These are phyloP conservation scores for Chlamydomonas reinhardtii DNA, from an alignment of 163 green algal species.

Conservation along the genomic window DNA sequence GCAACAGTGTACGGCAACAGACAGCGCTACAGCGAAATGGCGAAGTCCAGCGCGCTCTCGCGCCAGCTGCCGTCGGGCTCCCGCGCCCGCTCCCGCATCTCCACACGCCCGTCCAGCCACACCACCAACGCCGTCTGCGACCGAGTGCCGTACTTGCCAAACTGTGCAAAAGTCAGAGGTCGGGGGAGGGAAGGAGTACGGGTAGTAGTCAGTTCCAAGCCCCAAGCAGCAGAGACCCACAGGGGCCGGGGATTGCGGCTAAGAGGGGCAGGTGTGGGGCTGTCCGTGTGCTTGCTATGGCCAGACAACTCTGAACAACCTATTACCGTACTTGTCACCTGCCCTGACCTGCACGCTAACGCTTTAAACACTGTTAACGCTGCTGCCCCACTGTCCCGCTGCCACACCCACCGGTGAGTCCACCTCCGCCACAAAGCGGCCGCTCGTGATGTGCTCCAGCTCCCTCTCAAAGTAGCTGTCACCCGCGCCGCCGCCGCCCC, in stretches of 20 bases:
- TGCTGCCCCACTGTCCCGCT: too few relatives aligned
- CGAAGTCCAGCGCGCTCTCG: background rate
- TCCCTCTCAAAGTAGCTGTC: background rate
- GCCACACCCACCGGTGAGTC: conserved; percentile 10
- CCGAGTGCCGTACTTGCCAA: conserved; percentile 64
- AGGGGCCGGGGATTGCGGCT: background rate
- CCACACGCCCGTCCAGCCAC: conserved; percentile 58
- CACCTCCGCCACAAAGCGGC: conserved; percentile 38
- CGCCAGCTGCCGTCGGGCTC: conserved; percentile 27
- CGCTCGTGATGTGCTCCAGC: conserved; percentile 47
- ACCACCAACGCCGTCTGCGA: conserved; percentile 66
- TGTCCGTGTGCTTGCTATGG: too few relatives aligned
- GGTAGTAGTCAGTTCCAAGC: too few relatives aligned
- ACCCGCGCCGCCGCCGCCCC: background rate
- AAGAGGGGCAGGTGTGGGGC: too few relatives aligned
- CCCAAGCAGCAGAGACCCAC: too few relatives aligned
- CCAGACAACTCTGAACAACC: too few relatives aligned
- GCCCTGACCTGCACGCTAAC: too few relatives aligned
- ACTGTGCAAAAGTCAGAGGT: too few relatives aligned
- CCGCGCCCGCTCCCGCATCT: conserved; percentile 60
- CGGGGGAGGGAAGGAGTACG: too few relatives aligned
- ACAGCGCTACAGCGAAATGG: background rate
- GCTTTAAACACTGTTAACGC: too few relatives aligned
- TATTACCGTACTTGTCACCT: too few relatives aligned
- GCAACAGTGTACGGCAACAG: too few relatives aligned